Evolutionary conservation across 441 rosid genomes (phyloP).

Genomic region (Corymbia citriodora): DNA sequence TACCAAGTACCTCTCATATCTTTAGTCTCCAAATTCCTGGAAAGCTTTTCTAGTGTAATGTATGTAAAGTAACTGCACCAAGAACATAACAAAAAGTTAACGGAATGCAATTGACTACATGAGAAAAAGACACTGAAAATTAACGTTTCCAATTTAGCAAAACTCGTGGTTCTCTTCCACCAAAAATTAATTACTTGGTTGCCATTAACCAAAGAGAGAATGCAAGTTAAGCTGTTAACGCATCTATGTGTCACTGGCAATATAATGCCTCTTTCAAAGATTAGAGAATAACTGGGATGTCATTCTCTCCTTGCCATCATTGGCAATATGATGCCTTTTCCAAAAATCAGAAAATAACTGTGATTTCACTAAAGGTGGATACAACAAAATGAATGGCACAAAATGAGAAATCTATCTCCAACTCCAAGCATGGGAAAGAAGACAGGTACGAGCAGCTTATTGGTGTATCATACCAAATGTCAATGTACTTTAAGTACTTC

Average conservation of each 20-base stretch:
- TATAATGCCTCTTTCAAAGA: not conserved
- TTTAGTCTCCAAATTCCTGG: slow-evolving; percentile 40
- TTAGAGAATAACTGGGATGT: not conserved
- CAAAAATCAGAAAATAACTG: not conserved
- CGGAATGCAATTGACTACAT: not conserved
- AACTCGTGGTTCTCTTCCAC: not conserved
- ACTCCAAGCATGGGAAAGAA: not conserved
- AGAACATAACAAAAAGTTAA: not conserved
- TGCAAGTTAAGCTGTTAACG: not conserved
- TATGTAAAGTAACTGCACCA: slow-evolving; percentile 68
- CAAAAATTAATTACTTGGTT: not conserved
- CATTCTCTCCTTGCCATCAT: not conserved
- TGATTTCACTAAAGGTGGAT: not conserved
- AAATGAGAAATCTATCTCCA: not conserved
- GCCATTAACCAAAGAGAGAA: not conserved
- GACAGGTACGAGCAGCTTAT: not conserved
- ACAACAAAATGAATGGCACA: not conserved
- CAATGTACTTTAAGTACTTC: slow-evolving; percentile 78
- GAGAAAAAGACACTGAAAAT: not conserved
- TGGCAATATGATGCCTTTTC: not conserved
- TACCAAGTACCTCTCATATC: slow-evolving; percentile 27
- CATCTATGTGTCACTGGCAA: not conserved
- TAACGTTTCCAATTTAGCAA: not conserved
- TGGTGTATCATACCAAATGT: slow-evolving; percentile 50
- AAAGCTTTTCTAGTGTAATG: slow-evolving; percentile 68